Conservation (phyloP, 202 grass and related monocot genomes). For the Panicum hallii region DNA sequence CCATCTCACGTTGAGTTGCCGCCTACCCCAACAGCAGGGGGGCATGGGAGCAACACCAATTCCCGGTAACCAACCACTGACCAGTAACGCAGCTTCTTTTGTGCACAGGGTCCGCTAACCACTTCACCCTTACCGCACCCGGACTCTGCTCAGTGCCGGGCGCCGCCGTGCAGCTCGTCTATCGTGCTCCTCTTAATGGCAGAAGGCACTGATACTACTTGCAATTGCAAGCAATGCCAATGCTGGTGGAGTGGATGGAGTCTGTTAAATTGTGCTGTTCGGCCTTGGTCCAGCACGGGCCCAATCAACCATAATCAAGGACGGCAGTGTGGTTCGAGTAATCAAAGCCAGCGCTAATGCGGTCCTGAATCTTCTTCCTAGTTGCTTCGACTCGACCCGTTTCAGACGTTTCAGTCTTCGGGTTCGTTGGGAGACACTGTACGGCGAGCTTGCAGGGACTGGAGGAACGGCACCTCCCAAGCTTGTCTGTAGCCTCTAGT, state of each 20-base stretch:
- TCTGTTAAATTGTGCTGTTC: neutral
- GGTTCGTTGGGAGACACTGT: neutral
- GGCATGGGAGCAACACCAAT: neutral
- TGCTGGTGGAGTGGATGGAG: neutral
- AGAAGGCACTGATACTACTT: neutral
- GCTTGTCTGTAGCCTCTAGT: neutral
- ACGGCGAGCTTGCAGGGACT: neutral
- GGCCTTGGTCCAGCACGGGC: neutral
- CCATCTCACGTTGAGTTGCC: constrained; percentile 7
- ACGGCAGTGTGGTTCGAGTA: neutral
- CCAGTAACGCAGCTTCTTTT: neutral
- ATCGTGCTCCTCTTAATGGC: neutral
- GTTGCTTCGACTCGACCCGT: neutral
- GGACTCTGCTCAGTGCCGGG: neutral
- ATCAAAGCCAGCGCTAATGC: neutral
- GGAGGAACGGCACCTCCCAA: neutral
- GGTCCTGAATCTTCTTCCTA: neutral
- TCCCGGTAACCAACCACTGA: neutral
- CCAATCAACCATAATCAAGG: neutral
- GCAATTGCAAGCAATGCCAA: neutral
- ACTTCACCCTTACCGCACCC: neutral
- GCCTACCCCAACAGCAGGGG: neutral
- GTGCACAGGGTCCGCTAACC: neutral
- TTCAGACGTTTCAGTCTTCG: neutral
- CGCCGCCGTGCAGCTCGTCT: neutral